Evolutionary conservation across 176 grass and related monocot genomes (phyloP), one percentile per base, ranked within the genome.

Genomic region (Oryza meridionalis): DNA sequence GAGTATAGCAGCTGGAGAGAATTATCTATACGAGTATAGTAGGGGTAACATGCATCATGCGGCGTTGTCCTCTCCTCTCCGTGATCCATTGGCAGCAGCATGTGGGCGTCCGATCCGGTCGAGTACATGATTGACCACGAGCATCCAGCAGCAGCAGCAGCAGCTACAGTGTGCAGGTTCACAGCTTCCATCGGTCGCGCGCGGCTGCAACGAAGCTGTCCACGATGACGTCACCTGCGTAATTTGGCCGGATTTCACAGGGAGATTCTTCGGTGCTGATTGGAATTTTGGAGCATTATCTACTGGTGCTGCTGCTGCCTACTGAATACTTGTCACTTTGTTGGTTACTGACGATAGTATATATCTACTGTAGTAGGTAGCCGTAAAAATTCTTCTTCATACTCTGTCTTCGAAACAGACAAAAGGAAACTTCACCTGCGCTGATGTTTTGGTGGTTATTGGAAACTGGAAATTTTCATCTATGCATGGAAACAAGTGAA

Each of bases 191-290:
- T 21, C 51, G 0, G 5, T 53, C 15, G 50, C 16, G 50, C 16
- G 50, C 16, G 50, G 50, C 50, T 55, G 51, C 51, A 55, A 6
- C 49, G 14, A 10, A 51, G 5, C 49, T 51, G 49, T 51, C 49
- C 49, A 51, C 4, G 14, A 10, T 15, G 49, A 19, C 51, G 6
- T 1, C 51, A 17, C 33, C 4, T 12, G 79, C 43, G 19, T 43
- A 27, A 12, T 31, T 17, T 27, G 44, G 70, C 7, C 21, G 55
- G 51, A 33, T 25, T 84, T 19, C 53, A 19, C 68, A 73, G 67
- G 13, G 65, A 26, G 31, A 84, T 88, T 79, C 86, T 78, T 73
- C 67, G 21, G 47, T 37, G 59, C 59, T 24, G 33, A 44, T 75
- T 69, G 24, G 65, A 62, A 62, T 49, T 42, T 76, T 77, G 65